Evolutionary conservation across 768 basidiomycete species (phyloP).

Genomic region (Symmetrospora coprosmae): DNA sequence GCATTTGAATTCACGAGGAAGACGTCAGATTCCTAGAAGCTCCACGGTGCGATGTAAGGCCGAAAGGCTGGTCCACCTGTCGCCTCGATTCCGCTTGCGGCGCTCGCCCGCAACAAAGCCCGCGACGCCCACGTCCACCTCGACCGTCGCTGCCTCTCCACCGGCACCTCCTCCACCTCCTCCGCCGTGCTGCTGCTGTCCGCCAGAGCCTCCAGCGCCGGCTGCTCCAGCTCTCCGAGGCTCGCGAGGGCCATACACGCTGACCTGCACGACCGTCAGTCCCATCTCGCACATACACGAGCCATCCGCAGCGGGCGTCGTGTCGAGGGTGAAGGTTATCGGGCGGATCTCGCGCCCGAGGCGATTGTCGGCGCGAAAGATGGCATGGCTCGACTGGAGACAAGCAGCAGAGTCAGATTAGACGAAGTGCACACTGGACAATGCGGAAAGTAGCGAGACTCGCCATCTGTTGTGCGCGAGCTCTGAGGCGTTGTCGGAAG

Average conservation of each 20-base stretch:
- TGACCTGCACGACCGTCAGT: conserved; percentile 70
- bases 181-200: background rate
- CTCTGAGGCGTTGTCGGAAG: too few species aligned
- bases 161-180: conserved; percentile 36
- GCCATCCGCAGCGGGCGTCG: conserved; percentile 47
- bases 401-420: too few species aligned
- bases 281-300: conserved; percentile 73
- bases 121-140: conserved; percentile 73
- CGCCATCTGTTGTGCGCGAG: too few species aligned
- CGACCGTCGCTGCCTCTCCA: conserved; percentile 74
- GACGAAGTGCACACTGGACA: too few species aligned
- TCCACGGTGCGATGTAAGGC: background rate
- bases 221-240: conserved; percentile 53
- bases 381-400: conserved; percentile 1
- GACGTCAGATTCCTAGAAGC: background rate
- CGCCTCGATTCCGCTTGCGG: conserved; percentile 21
- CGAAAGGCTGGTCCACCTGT: conserved; percentile 7
- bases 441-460: too few species aligned
- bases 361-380: conserved; percentile 19
- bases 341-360: conserved; percentile 17
- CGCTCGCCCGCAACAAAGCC: conserved; percentile 46
- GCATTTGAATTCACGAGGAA: too few species aligned
- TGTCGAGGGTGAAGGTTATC: conserved; percentile 7
- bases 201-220: background rate
- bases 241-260: conserved; percentile 86